Percentiles rank a stretch among this genome's conserved stretches.
Evolutionary conservation across 164 flowering plant species (phyloP).

Genomic region (Magnolia sinica): DNA sequence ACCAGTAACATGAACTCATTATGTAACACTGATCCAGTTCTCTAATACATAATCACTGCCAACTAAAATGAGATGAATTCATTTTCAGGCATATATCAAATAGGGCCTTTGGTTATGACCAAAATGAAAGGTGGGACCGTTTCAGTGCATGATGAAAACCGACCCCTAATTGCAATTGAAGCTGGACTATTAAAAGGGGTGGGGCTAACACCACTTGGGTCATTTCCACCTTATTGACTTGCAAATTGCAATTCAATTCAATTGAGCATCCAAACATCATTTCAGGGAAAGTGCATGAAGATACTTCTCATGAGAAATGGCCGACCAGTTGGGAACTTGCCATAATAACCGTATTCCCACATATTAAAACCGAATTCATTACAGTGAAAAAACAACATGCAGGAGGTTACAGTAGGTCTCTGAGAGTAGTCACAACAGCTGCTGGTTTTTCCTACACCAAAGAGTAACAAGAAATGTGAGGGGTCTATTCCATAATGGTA

Average conservation of each 20-base stretch:
- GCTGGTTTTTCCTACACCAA: slow-evolving; percentile 18
- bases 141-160: no score
- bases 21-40: no score
- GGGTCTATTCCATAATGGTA: neutral
- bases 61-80: no score
- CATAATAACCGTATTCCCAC: neutral
- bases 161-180: no score
- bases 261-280: neutral
- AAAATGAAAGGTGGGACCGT: no score
- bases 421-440: slow-evolving; percentile 16
- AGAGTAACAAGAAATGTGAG: neutral
- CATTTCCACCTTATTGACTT: no score
- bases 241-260: neutral
- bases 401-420: slow-evolving; percentile 15
- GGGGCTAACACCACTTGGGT: no score
- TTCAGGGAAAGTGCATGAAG: neutral
- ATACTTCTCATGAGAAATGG: neutral
- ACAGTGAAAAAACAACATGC: neutral
- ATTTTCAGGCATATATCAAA: no score
- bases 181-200: no score
- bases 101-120: no score
- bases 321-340: neutral
- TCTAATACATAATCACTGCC: no score
- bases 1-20: no score
- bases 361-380: neutral